Percentiles rank a stretch among this genome's conserved stretches.
phyloP scores from a whole-genome alignment of 345 rosid genomes.

The Eucalyptus curtisii region DNA sequence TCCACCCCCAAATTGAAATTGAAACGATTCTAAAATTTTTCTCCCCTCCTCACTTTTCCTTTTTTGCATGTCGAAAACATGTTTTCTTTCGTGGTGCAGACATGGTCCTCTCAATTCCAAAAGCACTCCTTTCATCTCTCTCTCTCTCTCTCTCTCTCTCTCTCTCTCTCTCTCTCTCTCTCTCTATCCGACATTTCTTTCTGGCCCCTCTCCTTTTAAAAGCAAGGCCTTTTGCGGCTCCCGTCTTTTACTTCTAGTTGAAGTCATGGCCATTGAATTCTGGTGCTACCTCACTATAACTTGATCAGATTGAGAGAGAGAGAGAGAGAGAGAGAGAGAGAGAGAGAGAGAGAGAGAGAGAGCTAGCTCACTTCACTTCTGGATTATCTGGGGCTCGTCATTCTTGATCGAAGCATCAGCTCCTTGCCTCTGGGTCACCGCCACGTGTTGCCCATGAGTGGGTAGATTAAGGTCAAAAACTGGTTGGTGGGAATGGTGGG shows the following conservation, averaged over 20 bases:
- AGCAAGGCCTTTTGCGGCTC: not conserved
- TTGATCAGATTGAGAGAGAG: not conserved
- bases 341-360: not conserved
- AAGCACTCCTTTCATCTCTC: slow-evolving; percentile 10
- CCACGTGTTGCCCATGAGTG: not conserved
- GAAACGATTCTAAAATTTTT: not conserved
- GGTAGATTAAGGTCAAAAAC: not conserved
- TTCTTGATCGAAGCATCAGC: not conserved
- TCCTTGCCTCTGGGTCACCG: not conserved
- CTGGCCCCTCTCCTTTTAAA: not conserved
- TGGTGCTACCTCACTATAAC: not conserved
- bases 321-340: not conserved
- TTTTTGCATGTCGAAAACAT: slow-evolving; percentile 8
- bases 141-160: not conserved
- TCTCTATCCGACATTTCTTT: not conserved
- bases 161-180: not conserved
- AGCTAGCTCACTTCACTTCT: not conserved
- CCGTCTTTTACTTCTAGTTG: not conserved
- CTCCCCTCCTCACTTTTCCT: not conserved
- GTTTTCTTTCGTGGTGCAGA: slow-evolving; percentile 2
- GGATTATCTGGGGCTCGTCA: not conserved
- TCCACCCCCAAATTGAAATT: not conserved
- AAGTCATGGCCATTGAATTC: not conserved
- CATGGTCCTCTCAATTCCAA: slow-evolving; percentile 13
- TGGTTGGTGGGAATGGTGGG: not conserved